A percentile compares a stretch with the other conserved stretches of the same genome.
Evolutionary conservation across 495 filamentous ascomycete species (phyloP).

Genomic region (Hypoxylon perforatum): DNA sequence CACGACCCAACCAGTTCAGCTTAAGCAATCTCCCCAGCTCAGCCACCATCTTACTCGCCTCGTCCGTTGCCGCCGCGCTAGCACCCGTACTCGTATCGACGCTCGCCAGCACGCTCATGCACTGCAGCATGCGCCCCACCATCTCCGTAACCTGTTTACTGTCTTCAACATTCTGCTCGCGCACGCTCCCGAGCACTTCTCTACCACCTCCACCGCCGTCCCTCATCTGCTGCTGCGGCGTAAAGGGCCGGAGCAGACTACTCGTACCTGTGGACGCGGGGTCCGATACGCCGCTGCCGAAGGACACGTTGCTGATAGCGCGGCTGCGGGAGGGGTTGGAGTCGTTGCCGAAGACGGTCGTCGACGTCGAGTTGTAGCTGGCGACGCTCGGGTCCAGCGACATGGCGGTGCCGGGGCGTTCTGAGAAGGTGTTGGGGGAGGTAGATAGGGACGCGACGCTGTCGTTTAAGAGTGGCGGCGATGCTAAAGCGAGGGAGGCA

Average conservation of each 20-base stretch:
- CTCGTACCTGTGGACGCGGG: slow-evolving; percentile 58
- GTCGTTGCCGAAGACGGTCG: slow-evolving; percentile 72
- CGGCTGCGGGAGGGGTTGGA: slow-evolving; percentile 71
- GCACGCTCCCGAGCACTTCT: slow-evolving; percentile 48
- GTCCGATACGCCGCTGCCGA: slow-evolving; percentile 58
- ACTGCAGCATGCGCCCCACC: slow-evolving; percentile 95
- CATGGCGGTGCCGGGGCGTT: slow-evolving; percentile 74
- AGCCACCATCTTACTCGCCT: slow-evolving; percentile 82
- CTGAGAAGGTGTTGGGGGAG: slow-evolving; percentile 41
- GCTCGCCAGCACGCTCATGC: slow-evolving; percentile 87
- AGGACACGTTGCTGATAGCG: slow-evolving; percentile 89
- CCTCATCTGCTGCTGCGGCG: slow-evolving; percentile 59
- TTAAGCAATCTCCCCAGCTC: slow-evolving; percentile 86
- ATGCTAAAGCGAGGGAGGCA: slow-evolving; percentile 56
- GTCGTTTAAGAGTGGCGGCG: slow-evolving; percentile 52
- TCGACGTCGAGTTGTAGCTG: slow-evolving; percentile 80
- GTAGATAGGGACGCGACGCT: slow-evolving; percentile 56
- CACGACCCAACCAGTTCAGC: slow-evolving; percentile 94
- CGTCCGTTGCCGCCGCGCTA: slow-evolving; percentile 59
- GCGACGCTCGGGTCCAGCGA: slow-evolving; percentile 75
- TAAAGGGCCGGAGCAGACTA: slow-evolving; percentile 63
- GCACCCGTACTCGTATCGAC: slow-evolving; percentile 55
- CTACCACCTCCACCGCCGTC: slow-evolving; percentile 45
- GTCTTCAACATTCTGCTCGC: slow-evolving; percentile 67
- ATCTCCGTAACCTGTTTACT: slow-evolving; percentile 92